Conservation (phyloP, 2,329 filamentous ascomycete genomes). For the Incumbomyces delicatus region DNA sequence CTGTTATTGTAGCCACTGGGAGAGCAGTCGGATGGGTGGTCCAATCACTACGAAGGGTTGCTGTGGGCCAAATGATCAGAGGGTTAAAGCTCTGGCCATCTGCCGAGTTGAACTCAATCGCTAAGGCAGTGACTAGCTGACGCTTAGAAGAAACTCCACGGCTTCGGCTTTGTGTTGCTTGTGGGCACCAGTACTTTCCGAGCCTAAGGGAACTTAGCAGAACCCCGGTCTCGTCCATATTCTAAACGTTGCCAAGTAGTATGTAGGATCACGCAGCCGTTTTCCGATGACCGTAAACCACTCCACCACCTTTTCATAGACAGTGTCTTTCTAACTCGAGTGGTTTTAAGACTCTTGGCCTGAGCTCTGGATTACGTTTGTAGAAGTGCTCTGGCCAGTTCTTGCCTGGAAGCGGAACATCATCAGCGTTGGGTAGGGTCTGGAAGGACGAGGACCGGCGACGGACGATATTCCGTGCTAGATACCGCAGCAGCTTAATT, state of each 20-base stretch:
- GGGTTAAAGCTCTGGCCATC: constrained; percentile 20
- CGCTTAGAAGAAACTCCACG: too few relatives aligned
- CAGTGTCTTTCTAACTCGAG: constrained; percentile 23
- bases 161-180: constrained; percentile 21
- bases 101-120: constrained; percentile 22
- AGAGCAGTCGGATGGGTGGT: constrained; percentile 16
- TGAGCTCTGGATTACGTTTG: constrained; percentile 21
- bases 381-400: constrained; percentile 17
- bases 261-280: constrained; percentile 20
- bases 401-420: constrained; percentile 12
- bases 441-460: constrained; percentile 8
- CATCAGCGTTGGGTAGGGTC: constrained; percentile 1
- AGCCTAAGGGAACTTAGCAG: constrained; percentile 23
- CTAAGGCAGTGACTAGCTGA: constrained; percentile 21
- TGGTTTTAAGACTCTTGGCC: constrained; percentile 20
- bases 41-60: constrained; percentile 21
- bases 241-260: constrained; percentile 26
- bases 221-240: constrained; percentile 29
- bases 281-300: constrained; percentile 26
- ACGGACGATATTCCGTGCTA: constrained; percentile 14
- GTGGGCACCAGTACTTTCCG: constrained; percentile 23
- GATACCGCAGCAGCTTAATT: neutral
- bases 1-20: constrained; percentile 23
- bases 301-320: constrained; percentile 24
- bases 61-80: constrained; percentile 21